Percentiles rank a stretch among this genome's conserved stretches.
Conservation (phyloP, 305 asterid species). For the Plantago coronopus region DNA sequence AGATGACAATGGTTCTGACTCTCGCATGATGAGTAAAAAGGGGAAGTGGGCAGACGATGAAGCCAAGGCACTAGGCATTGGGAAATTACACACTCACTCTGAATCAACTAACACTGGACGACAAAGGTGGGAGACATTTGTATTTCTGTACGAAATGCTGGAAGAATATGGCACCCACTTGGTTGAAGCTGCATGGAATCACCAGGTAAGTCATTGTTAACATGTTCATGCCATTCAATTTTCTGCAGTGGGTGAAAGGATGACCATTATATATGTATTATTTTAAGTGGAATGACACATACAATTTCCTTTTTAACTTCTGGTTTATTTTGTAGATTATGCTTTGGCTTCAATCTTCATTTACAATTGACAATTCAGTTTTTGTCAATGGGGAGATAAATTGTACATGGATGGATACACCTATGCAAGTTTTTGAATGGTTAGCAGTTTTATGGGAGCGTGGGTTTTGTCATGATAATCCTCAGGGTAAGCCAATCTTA, state of each 20-base stretch:
- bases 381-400: slow-evolving; percentile 37
- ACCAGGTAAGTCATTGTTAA: slow-evolving; percentile 57
- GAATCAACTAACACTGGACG: slow-evolving; percentile 39
- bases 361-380: slow-evolving; percentile 36
- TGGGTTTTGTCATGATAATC: slow-evolving; percentile 89
- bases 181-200: slow-evolving; percentile 98
- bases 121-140: slow-evolving; percentile 86
- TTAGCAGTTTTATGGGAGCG: slow-evolving; percentile 85
- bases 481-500: slow-evolving; percentile 55
- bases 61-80: slow-evolving; percentile 86
- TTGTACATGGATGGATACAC: slow-evolving; percentile 50
- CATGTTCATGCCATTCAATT: slow-evolving; percentile 7
- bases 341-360: slow-evolving; percentile 59
- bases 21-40: slow-evolving; percentile 51
- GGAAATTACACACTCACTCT: slow-evolving; percentile 42
- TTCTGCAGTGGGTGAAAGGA: not conserved
- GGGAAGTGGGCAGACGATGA: slow-evolving; percentile 89
- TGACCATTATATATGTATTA: slow-evolving; percentile 11
- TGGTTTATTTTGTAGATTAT: slow-evolving; percentile 46
- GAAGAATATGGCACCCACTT: slow-evolving; percentile 97
- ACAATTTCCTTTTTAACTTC: slow-evolving; percentile 13
- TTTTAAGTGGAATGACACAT: slow-evolving; percentile 11
- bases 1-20: slow-evolving; percentile 35
- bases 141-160: slow-evolving; percentile 91
- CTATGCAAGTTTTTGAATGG: slow-evolving; percentile 66